Percentiles rank a stretch among this genome's conserved stretches.
These are phyloP conservation scores for Talaromyces islandicus DNA, from an alignment of 2,329 filamentous ascomycete species.

Conservation along the genomic window DNA sequence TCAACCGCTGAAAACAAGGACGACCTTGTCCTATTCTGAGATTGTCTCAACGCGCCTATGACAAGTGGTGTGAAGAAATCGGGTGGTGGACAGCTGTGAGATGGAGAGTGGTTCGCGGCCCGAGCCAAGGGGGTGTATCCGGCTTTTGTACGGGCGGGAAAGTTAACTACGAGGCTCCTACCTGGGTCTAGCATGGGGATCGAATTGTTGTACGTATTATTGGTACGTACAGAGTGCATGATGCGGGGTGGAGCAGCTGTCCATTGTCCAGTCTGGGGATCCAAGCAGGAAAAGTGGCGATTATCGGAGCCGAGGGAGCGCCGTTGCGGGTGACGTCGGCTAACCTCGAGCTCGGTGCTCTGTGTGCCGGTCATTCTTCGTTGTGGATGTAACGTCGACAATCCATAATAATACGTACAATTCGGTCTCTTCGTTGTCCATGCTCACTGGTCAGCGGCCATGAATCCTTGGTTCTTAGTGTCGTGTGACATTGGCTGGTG, in stretches of 20 bases:
- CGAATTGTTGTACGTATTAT: not conserved
- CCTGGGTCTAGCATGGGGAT: not conserved
- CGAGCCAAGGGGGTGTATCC: not conserved
- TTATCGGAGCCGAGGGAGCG: not conserved
- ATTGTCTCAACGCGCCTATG: not conserved
- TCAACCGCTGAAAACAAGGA: not conserved
- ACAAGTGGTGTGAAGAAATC: not conserved
- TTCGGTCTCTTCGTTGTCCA: not conserved
- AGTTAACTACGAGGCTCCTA: not conserved
- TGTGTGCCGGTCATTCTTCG: not conserved
- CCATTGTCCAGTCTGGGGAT: not conserved
- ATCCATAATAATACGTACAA: not conserved
- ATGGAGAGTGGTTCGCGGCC: not conserved
- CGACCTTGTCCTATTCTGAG: not conserved
- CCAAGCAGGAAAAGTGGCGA: not conserved
- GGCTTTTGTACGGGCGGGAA: not conserved
- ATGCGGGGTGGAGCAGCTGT: not conserved
- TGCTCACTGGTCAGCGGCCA: not conserved
- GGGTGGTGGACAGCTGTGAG: not conserved
- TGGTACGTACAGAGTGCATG: not conserved
- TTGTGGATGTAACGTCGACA: not conserved
- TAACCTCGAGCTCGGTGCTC: not conserved
- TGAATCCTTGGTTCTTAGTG: not conserved
- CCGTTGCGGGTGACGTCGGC: not conserved
- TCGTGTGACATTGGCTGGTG: not conserved